Base-by-base conservation (phyloP, 1,139 yeast species). In the Lizanozyma gosingica region DNA sequence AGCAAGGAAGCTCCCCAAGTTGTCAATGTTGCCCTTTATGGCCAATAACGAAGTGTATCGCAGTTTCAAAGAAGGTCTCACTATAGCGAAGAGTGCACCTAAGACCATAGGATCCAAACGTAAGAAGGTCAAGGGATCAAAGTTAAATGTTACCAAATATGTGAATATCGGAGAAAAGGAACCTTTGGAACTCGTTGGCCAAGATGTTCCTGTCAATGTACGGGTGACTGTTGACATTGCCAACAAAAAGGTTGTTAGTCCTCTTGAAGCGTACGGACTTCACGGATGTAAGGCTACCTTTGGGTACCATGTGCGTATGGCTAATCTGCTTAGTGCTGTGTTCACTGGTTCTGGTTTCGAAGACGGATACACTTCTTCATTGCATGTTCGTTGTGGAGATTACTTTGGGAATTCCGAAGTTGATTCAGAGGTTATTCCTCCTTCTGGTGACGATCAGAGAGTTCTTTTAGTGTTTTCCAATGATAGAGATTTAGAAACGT, bases 171-270 rank as follows among this genome's bases (percentile, higher is more conserved):
- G 97, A 1, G 72, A 67, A 39, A 62, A 67, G 2, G 62, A 73
- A 42, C 67, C 79, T 4, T 50, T 86, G 34, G 81, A 79, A 54
- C 65, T 88, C 43, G 65, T 60, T 15, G 66, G 72, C 3, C 78
- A 76, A 44, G 79, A 80, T 45, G 80, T 86, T 2, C 95, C 95
- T 1, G 74, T 78, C 1, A 80, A 83, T 50, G 85, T 83, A 4
- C 64, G 95, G 48, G 95, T 88, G 4, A 85, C 95, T 0, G 87
- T 88, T 1, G 88, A 88, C 53, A 53, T 77, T 27, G 67, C 75
- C 41, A 73, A 73, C 27, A 72, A 71, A 42, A 73, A 73, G 42
- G 76, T 86, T 4, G 94, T 85, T 0, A 76, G 90, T 1, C 88
- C 94, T 3, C 50, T 63, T 15, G 78, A 75, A 39, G 95, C 94